Base-by-base conservation (phyloP, 768 basidiomycete species). In the Amanita rubescens region DNA sequence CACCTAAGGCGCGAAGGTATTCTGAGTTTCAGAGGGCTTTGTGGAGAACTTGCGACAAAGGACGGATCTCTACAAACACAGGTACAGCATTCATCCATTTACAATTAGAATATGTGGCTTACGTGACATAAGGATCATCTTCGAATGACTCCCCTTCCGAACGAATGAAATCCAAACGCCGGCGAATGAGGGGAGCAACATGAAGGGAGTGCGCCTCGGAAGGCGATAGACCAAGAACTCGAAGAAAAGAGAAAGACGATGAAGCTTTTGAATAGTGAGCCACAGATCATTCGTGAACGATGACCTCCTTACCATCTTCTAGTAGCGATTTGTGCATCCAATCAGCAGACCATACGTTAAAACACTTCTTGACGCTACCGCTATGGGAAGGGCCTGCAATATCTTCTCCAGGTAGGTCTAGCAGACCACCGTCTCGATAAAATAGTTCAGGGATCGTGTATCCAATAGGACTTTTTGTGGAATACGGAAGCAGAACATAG, bases 341-440 rank as follows among this genome's bases (percentile, higher is more conserved):
- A 58, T 91, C 88, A 0, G 85, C 77, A 0, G 83, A 77, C 95
- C 96, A 99, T 53, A 99, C 94, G 65, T 87, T 93, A 70, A 91
- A 82, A 56, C 94, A 70, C 53, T 80, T 85, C 46, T 71, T 69
- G 42, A 91, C 61, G 49, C 79, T 76, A 37, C 79, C 71, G 24
- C 73, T 81, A 43, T 82, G 80, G 6, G 72, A 75, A 15, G 74
- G 72, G 14, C 70, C 65, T 14, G 63, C 63, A 14, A 78, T 70
- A n/a, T 72, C 62, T 62, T 85, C 78, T 3, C 69, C 73, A 1
- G 91, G 88, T 42, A 87, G 71, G 57, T 79, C 69, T 17, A 89
- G 58, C 7, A 94, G 67, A 10, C 88, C 89, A 12, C 89, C 87
- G 43, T 91, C 89, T 25, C 79, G 73, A 65, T 87, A 90, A 14